Conservation (phyloP, 2,329 filamentous ascomycete species). For the Ophiognomonia clavigignenti-juglandacearum region DNA sequence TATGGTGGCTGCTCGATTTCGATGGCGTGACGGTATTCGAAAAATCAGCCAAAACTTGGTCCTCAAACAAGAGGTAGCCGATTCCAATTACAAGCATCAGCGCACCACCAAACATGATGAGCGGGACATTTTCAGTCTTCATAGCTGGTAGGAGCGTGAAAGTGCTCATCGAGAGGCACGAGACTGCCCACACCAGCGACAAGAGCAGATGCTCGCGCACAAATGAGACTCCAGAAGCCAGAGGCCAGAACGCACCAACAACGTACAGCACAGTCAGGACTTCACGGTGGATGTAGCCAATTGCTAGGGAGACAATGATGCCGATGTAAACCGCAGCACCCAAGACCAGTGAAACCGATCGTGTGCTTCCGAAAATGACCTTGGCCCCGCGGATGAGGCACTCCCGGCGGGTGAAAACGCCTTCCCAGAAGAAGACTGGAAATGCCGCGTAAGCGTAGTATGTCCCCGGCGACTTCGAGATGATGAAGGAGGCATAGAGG, state of each 20-base stretch:
- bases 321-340: conserved; percentile 65
- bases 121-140: conserved; percentile 71
- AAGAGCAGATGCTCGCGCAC: conserved; percentile 60
- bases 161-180: conserved; percentile 77
- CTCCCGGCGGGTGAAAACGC: conserved; percentile 74
- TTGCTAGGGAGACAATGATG: conserved; percentile 74
- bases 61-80: conserved; percentile 76
- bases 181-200: conserved; percentile 65
- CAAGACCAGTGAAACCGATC: conserved; percentile 42
- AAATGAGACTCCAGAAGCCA: conserved; percentile 68
- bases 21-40: conserved; percentile 22
- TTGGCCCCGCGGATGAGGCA: conserved; percentile 64
- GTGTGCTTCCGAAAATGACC: conserved; percentile 62
- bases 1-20: conserved; percentile 30
- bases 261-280: conserved; percentile 79
- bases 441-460: conserved; percentile 94
- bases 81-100: conserved; percentile 75
- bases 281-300: conserved; percentile 88
- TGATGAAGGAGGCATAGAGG: conserved; percentile 73
- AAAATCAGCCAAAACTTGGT: conserved; percentile 47
- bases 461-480: conserved; percentile 72
- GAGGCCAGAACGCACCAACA: conserved; percentile 72
- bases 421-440: conserved; percentile 94
- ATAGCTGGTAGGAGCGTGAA: conserved; percentile 87
- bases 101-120: conserved; percentile 70